phyloP scores from a whole-genome alignment of 768 basidiomycete genomes.

The Boletus eberwhitei region DNA sequence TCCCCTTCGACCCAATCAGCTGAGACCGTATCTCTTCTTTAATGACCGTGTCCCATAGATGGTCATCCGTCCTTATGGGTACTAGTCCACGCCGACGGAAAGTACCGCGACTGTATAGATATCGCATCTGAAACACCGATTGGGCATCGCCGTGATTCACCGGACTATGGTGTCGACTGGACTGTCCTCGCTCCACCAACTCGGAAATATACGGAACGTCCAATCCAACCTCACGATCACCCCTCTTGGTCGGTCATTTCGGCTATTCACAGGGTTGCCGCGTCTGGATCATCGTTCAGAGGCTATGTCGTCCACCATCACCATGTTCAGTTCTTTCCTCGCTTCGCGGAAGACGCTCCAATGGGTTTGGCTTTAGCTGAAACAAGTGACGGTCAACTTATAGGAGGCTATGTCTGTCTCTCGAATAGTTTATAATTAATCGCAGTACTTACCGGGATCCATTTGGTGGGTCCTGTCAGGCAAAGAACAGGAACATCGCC shows the following conservation, averaged over 20 bases:
- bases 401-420: slow-evolving; percentile 4
- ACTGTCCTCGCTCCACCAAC: not conserved
- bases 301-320: slow-evolving; percentile 6
- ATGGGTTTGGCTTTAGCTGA: not conserved
- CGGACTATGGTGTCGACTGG: not conserved
- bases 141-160: not conserved
- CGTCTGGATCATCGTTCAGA: slow-evolving; percentile 3
- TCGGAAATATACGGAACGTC: slow-evolving; percentile 10
- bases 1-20: slow-evolving; percentile 1
- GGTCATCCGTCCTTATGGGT: not conserved
- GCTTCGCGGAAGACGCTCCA: slow-evolving; percentile 19
- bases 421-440: not conserved
- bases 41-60: slow-evolving; percentile 15
- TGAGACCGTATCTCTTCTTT: slow-evolving; percentile 4
- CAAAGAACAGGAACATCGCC: not conserved
- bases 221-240: not conserved
- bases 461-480: no score
- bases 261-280: slow-evolving; percentile 8
- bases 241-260: slow-evolving; percentile 1
- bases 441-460: no score
- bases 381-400: not conserved
- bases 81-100: not conserved
- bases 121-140: slow-evolving; percentile 3
- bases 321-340: slow-evolving; percentile 10
- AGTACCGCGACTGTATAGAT: not conserved